Evolutionary conservation across 208 protist genomes (phyloP), one percentile per base, ranked within the genome.

Genomic region (Leptomonas pyrrhocoris): DNA sequence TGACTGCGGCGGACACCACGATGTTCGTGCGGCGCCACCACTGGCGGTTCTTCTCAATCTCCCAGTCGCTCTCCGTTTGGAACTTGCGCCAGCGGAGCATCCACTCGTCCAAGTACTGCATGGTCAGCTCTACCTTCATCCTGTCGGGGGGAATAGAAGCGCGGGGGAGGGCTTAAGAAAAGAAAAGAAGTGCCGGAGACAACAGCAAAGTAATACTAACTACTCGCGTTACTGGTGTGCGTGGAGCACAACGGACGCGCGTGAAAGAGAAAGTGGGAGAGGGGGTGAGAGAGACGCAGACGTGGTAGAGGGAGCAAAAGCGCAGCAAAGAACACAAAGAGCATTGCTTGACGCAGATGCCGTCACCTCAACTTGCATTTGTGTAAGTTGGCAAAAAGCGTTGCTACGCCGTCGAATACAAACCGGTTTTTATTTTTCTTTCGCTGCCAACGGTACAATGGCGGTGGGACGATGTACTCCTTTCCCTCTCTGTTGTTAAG

Each of bases 51-150:
- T 86, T 86, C 74, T 96, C 92, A 50, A 96, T 96, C 31, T 83
- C 73, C 88, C 85, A 96, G 75, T 96, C 92, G n/a, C 80, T 86
- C 63, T 94, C 85, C 23, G 92, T 94, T 77, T 96, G 92, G 72
- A 93, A 96, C 76, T 94, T 94, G 54, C 87, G 75, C 92, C 92
- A 96, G 50, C 88, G 88, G 60, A 96, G 83, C 92, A 96, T 96
- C 92, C 92, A 96, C 75, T 94, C 89, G 62, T 96, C 92, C 51
- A 96, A 79, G 74, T 89, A 86, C 84, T 96, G 92, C 77, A 96
- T 64, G n/a, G 82, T 92, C 19, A 96, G 53, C 68, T 96, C 92
- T 62, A 88, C 82, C 75, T 96, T 96, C 77, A 82, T 84, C 30
- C 56, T 87, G 42, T 31, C 23, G 3, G 6, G 30, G 31, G 9